Base-by-base conservation (phyloP, 495 filamentous ascomycete genomes). In the Penicillium samsonianum region DNA sequence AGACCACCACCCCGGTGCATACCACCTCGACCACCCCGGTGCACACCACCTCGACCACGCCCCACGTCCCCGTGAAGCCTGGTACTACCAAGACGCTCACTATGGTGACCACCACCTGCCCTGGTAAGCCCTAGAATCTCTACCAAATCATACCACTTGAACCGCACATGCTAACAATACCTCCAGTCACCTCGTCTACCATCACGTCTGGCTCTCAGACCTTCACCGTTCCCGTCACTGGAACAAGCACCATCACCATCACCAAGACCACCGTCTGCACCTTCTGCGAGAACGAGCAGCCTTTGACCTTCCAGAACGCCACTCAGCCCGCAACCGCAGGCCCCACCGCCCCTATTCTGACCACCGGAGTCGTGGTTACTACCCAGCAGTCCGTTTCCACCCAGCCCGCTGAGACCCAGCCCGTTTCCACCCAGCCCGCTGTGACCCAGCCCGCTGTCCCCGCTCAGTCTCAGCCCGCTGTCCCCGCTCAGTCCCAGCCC, bases 191-290 rank as follows among this genome's bases (percentile, higher is more conserved):
- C 58, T 57, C 65, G 9, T 64, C 67, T 16, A 55, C 62, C 50
- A 62, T 71, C 53, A 72, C 66, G 55, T 65, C 69, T 55, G 74
- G 74, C 35, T 65, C 60, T 33, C 54, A 52, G 56, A 72, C 69
- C 53, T 53, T 38, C 1, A 70, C 66, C 38, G 53, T 75, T 38
- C 73, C 73, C 4, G 61, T 75, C 43, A 75, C 73, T 17, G 33
- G 61, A 60, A 76, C 73, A 46, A 74, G 60, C 68, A 72, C 67
- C 57, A 61, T 76, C 52, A 76, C 72, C 5, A 48, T 71, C 35
- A 73, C 72, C 69, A 65, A 55, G 54, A 67, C 67, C 47, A 59
- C 52, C 37, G 67, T 69, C 57, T 60, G 64, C 58, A 71, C 69
- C 30, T 37, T 20, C 51, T 68, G 59, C 28, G 58, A 61, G 1